Base-by-base conservation (phyloP, 2,329 filamentous ascomycete genomes). In the Corynespora cassiicola region DNA sequence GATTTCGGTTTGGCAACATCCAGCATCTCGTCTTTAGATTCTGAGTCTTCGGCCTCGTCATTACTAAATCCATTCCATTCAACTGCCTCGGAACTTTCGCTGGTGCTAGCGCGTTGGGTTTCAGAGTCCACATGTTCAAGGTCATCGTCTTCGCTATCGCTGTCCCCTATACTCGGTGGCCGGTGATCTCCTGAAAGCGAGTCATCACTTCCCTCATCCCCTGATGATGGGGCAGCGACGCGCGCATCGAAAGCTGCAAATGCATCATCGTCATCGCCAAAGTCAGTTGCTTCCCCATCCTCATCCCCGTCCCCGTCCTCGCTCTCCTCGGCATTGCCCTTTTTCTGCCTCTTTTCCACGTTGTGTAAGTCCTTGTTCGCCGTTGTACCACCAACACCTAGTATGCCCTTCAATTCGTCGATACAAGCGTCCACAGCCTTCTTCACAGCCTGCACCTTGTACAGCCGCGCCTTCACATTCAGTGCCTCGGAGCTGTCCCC, bases 401-500 rank as follows among this genome's bases (percentile, higher is more conserved):
- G 52, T 24, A 71, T 69, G 2, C 34, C 49, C 53, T 71, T 70
- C 39, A 76, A 50, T 21, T 71, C 70, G 4, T 61, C 62, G 20
- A 74, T 48, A 17, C 77, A 68, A 22, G 70, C 70, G 15, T 74
- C 72, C 27, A 84, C 61, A 2, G 74, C 77, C 47, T 78, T 75
- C 59, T 77, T 78, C 9, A 83, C 79, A 1, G 78, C 79, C 36
- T 74, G 77, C 10, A 80, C 80, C 43, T 82, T 84, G 56, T 79
- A 84, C 34, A 85, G 49, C 35, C 82, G 66, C 10, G 79, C 81
- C 30, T 75, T 68, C 10, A 85, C 80, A 65, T 85, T 85, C 12
- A 78, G 69, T 35, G 74, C 70, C 2, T 77, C 75, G 1, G 68
- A 47, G 40, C 76, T 75, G 10, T 70, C 61, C 3, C 63, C 59